These are phyloP conservation scores for Fusarium penzigii DNA, from an alignment of 2,329 filamentous ascomycete genomes.

Conservation along the genomic window DNA sequence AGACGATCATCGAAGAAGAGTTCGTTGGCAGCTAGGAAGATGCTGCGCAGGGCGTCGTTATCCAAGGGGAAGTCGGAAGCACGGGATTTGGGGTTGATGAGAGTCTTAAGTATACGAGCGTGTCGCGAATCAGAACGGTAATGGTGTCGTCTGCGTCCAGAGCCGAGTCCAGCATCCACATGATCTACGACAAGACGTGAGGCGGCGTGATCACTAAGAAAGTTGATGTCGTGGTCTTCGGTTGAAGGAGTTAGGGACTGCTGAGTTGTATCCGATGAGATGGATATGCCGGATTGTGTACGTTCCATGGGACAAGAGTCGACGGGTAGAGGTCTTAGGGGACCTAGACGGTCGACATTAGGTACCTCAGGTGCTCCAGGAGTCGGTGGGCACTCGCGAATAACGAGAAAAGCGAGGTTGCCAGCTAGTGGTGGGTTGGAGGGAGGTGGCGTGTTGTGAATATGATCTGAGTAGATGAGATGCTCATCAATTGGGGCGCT, in stretches of 20 bases:
- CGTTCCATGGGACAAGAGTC: slow-evolving; percentile 43
- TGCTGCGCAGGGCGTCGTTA: slow-evolving; percentile 56
- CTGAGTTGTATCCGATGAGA: slow-evolving; percentile 43
- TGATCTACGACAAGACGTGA: slow-evolving; percentile 51
- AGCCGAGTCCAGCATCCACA: slow-evolving; percentile 37
- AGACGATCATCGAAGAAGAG: slow-evolving; percentile 62
- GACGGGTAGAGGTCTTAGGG: slow-evolving; percentile 5
- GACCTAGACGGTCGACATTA: slow-evolving; percentile 18
- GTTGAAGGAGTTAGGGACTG: slow-evolving; percentile 26
- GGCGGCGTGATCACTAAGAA: slow-evolving; percentile 49
- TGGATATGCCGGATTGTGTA: slow-evolving; percentile 51
- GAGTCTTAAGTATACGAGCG: slow-evolving; percentile 57
- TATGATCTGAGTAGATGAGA: slow-evolving; percentile 12
- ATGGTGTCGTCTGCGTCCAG: slow-evolving; percentile 39
- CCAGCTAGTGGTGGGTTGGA: slow-evolving; percentile 33
- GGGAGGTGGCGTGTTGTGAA: slow-evolving; percentile 13
- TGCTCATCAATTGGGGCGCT: slow-evolving; percentile 12
- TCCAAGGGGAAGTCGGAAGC: slow-evolving; percentile 55
- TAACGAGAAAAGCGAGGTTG: slow-evolving; percentile 40
- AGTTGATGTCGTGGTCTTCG: slow-evolving; percentile 33
- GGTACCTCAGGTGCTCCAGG: slow-evolving; percentile 21
- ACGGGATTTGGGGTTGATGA: slow-evolving; percentile 53
- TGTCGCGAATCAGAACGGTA: slow-evolving; percentile 50
- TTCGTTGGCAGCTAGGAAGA: slow-evolving; percentile 62
- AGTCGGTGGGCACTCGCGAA: slow-evolving; percentile 36